These are phyloP conservation scores for Rhodamnia rubescens DNA, from an alignment of 345 rosid genomes.

Conservation along the genomic window DNA sequence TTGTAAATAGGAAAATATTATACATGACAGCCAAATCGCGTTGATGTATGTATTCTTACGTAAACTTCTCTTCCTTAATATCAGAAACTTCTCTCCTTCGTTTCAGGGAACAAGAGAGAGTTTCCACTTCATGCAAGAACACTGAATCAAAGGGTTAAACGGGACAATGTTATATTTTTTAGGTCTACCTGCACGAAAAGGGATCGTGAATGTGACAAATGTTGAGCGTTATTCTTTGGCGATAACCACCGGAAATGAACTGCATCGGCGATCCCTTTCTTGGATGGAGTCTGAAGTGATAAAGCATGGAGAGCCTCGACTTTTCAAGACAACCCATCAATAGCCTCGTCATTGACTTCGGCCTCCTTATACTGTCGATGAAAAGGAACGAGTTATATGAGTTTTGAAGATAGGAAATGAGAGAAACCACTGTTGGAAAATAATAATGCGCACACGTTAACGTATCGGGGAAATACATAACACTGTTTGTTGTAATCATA, in stretches of 20 bases:
- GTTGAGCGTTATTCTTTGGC: too few relatives aligned
- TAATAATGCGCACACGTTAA: too few relatives aligned
- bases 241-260: not conserved
- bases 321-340: slow-evolving; percentile 35
- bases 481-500: too few relatives aligned
- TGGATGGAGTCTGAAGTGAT: not conserved
- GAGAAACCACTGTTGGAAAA: not conserved
- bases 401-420: not conserved
- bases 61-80: not conserved
- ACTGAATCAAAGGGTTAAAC: not conserved
- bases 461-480: too few relatives aligned
- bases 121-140: not conserved
- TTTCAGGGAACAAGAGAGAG: not conserved
- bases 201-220: not conserved
- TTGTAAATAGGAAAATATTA: not conserved
- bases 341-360: slow-evolving; percentile 34
- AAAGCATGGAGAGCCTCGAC: slow-evolving; percentile 34
- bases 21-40: not conserved
- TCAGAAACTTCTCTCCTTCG: not conserved
- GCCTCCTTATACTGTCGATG: slow-evolving; percentile 31
- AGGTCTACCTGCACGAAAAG: not conserved
- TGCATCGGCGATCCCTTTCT: not conserved
- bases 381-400: not conserved
- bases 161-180: not conserved
- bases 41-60: not conserved